Base-by-base conservation (phyloP, 345 rosid species). In the Carallia pectinifolia region DNA sequence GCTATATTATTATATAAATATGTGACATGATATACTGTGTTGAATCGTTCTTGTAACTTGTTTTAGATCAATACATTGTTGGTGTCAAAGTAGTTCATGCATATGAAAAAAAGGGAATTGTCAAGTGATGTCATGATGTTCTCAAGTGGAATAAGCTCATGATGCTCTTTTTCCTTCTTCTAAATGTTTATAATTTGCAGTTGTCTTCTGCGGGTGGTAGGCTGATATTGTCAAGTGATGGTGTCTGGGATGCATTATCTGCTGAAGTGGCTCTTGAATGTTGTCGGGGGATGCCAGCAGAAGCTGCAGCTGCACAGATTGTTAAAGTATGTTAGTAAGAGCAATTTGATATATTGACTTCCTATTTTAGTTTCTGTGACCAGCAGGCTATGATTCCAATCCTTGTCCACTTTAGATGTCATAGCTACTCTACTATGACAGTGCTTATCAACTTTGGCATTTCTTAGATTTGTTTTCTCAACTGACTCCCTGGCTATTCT, bases 241-340 rank as follows among this genome's bases (percentile, higher is more conserved):
- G 99, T 80, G 99, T 96, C 66, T 96, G 99, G 99, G 99, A 96
- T 86, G 91, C 88, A 72, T 54, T 96, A 66, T 85, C 81, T 61
- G 97, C 95, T 6, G 99, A 96, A 68, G 80, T 29, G 65, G 90
- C 96, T 62, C 84, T 96, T 79, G 96, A 89, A 62, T 90, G 98
- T 79, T 92, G 96, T 68, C 96, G 92, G 33, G 97, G 99, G 62
- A 82, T 92, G 88, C 80, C 90, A 59, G 82, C 92, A 37, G 98
- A 96, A 77, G 81, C 96, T 76, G 90, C 99, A n/a, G 99, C 99
- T 18, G 84, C 88, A 47, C 96, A 89, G 80, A 88, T 96, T 67
- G 99, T 96, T 39, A 96, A 86, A 80, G 99, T 96, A 88, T 69
- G 81, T 33, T 56, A 18, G 36, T 52, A 29, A 7, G 34, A 17